Evolutionary conservation across 2,329 filamentous ascomycete genomes (phyloP).

Genomic region (Paecilomyces variotii): DNA sequence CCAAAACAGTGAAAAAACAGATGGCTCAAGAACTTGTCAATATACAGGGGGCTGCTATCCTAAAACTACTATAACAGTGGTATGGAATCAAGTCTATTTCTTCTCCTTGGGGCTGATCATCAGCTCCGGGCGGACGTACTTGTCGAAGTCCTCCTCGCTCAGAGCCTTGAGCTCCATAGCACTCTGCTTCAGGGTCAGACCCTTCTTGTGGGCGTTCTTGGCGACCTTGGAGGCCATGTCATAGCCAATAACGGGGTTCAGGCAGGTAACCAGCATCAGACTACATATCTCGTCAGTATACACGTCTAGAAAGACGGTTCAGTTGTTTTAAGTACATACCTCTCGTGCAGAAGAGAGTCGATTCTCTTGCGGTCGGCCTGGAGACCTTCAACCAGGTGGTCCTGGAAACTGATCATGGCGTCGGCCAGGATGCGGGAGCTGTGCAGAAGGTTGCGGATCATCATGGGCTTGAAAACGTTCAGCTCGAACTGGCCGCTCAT

Average conservation of each 20-base stretch:
- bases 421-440: constrained; percentile 81
- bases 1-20: neutral
- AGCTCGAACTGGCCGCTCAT: constrained; percentile 98
- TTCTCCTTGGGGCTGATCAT: constrained; percentile 81
- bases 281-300: constrained; percentile 36
- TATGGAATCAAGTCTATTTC: constrained; percentile 35
- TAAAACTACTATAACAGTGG: neutral
- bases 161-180: constrained; percentile 89
- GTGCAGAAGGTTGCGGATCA: constrained; percentile 93
- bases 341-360: constrained; percentile 81
- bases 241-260: constrained; percentile 95
- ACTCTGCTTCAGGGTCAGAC: constrained; percentile 83
- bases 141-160: constrained; percentile 82
- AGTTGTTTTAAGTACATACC: constrained; percentile 47
- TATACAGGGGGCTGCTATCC: neutral
- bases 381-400: constrained; percentile 80
- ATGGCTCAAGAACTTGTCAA: neutral
- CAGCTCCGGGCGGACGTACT: constrained; percentile 81
- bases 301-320: neutral
- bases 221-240: constrained; percentile 96
- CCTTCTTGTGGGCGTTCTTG: constrained; percentile 99
- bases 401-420: constrained; percentile 90
- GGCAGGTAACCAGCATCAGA: constrained; percentile 95
- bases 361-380: constrained; percentile 94
- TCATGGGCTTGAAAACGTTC: constrained; percentile 96